A percentile compares a stretch with the other conserved stretches of the same genome.
Conservation (phyloP, 2,329 filamentous ascomycete genomes). For the Colletotrichum noveboracense region DNA sequence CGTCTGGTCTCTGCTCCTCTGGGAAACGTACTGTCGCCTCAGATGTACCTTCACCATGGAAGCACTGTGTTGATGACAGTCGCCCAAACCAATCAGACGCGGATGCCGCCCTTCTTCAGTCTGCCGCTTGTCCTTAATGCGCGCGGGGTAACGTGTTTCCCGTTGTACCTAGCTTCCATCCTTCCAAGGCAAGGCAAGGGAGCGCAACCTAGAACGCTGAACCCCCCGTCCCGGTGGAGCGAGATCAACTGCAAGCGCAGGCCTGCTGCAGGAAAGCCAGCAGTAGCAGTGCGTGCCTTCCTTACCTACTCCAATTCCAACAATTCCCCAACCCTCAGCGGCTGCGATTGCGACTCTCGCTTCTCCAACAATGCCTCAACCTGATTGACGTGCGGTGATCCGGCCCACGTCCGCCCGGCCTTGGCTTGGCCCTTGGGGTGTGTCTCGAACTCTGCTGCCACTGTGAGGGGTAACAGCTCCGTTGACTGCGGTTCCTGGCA, state of each 20-base stretch:
- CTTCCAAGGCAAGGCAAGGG: not conserved
- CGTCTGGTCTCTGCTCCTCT: not conserved
- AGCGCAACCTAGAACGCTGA: not conserved
- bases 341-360: not conserved
- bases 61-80: not conserved
- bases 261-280: not conserved
- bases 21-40: not conserved
- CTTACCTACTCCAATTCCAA: not conserved
- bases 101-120: not conserved
- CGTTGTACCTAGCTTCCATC: not conserved
- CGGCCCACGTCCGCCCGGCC: constrained; percentile 7
- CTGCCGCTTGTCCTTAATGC: not conserved
- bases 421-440: constrained; percentile 1
- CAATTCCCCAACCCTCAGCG: not conserved
- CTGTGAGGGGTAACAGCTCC: constrained; percentile 19
- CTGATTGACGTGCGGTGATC: constrained; percentile 4
- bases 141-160: constrained; percentile 12
- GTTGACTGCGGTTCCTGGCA: constrained; percentile 17
- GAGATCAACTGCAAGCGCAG: not conserved
- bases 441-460: constrained; percentile 13
- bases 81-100: not conserved
- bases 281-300: not conserved
- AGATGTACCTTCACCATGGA: not conserved
- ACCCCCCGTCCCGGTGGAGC: constrained; percentile 4
- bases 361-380: constrained; percentile 1